Conservation (phyloP, 768 basidiomycete species). For the Fibroporia radiculosa region DNA sequence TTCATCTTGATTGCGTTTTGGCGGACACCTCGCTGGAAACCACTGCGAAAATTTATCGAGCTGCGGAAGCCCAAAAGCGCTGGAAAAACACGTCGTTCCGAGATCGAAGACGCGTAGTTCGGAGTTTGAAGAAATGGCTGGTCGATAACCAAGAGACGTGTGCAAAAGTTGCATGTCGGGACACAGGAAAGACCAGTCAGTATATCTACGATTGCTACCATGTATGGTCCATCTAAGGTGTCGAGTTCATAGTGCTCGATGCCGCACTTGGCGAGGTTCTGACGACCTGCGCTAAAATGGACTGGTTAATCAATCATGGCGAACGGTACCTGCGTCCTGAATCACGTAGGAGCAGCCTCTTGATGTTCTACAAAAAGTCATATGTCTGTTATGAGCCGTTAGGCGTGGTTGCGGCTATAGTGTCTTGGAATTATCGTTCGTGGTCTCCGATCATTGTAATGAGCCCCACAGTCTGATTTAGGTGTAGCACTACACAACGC, state of each 20-base stretch:
- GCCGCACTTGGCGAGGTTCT: slow-evolving; percentile 92
- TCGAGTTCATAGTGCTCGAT: slow-evolving; percentile 64
- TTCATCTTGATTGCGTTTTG: slow-evolving; percentile 70
- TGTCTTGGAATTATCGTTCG: slow-evolving; percentile 94
- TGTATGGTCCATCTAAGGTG: background rate
- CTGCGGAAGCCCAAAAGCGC: slow-evolving; percentile 55
- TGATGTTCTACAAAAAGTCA: slow-evolving; percentile 71
- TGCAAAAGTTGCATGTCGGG: slow-evolving; percentile 82
- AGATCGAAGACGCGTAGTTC: slow-evolving; percentile 74
- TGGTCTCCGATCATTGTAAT: background rate
- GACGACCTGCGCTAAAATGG: slow-evolving; percentile 90
- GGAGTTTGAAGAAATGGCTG: slow-evolving; percentile 87
- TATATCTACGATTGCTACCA: slow-evolving; percentile 9
- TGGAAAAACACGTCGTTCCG: slow-evolving; percentile 75
- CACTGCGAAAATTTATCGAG: slow-evolving; percentile 55
- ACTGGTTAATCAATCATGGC: slow-evolving; percentile 85
- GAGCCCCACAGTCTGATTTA: background rate
- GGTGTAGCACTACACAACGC: slow-evolving; percentile 81
- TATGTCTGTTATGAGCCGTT: slow-evolving; percentile 84
- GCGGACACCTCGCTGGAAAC: slow-evolving; percentile 75
- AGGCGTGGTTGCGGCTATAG: slow-evolving; percentile 87
- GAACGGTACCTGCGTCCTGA: slow-evolving; percentile 72
- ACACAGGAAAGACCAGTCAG: slow-evolving; percentile 92
- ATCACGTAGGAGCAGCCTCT: slow-evolving; percentile 53
- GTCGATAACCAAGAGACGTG: slow-evolving; percentile 85